These are phyloP conservation scores for Colletotrichum aenigma DNA, from an alignment of 2,329 filamentous ascomycete genomes.

Conservation along the genomic window DNA sequence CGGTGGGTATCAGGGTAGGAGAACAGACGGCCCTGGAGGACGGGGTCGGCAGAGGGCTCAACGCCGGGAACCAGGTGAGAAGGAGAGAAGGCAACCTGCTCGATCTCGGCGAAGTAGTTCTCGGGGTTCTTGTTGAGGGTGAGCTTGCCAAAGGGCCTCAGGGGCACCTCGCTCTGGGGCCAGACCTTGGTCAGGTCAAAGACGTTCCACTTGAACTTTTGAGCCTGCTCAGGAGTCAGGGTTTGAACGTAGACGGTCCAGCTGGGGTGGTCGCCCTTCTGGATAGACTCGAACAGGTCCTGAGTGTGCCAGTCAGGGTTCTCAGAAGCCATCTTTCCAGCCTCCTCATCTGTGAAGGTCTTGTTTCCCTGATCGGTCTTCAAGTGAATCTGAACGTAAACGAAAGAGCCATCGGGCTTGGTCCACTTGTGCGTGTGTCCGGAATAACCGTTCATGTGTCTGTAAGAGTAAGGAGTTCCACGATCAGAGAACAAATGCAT, in stretches of 20 bases:
- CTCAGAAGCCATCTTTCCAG: constrained; percentile 53
- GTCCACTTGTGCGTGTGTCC: constrained; percentile 69
- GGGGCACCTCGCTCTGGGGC: constrained; percentile 67
- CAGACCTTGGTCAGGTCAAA: constrained; percentile 75
- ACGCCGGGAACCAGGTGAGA: constrained; percentile 68
- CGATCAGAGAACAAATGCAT: constrained; percentile 71
- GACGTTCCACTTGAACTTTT: constrained; percentile 65
- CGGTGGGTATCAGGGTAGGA: constrained; percentile 67
- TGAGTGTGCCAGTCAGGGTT: constrained; percentile 68
- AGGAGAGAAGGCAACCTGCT: constrained; percentile 71
- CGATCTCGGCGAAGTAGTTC: constrained; percentile 74
- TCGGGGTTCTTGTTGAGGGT: constrained; percentile 68
- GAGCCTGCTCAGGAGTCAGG: constrained; percentile 64
- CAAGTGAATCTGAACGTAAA: constrained; percentile 69
- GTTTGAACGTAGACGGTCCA: constrained; percentile 71
- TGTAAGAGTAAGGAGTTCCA: constrained; percentile 68
- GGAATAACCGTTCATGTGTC: constrained; percentile 72
- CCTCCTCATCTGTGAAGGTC: constrained; percentile 63
- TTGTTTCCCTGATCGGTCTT: constrained; percentile 68
- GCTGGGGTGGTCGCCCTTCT: constrained; percentile 62
- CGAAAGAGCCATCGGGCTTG: constrained; percentile 68
- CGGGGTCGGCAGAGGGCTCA: constrained; percentile 65
- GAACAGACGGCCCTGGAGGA: constrained; percentile 65
- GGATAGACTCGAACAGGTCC: constrained; percentile 68
- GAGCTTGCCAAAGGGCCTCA: constrained; percentile 64